Base-by-base conservation (phyloP, 768 basidiomycete genomes). In the Cystobasidium tubakii region DNA sequence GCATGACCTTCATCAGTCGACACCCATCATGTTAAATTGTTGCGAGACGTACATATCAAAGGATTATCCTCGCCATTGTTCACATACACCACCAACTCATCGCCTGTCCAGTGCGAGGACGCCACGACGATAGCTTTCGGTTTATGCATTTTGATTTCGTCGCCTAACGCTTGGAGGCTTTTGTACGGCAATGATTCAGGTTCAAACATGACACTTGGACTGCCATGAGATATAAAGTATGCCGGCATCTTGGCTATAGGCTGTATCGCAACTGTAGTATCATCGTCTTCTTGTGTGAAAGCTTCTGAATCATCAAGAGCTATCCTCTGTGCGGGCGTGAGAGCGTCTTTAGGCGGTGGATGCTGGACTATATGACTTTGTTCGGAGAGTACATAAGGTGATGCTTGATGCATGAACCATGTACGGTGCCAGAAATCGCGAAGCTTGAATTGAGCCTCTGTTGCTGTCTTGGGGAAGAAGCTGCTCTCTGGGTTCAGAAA, bases 381-480 rank as follows among this genome's bases (percentile, higher is more conserved):
- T 55, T 71, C 69, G 9, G 33, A 36, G 3, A 71, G 36, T 10
- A 55, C 66, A 31, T 46, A 71, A 36, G 54, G 69, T 33, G 69
- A 67, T 29, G 42, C 19, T 54, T 67, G 66, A 36, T 71, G 55
- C 33, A 60, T 21, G 31, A 71, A 62, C 33, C 53, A 71, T 55
- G 69, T 71, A 9, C 69, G 53, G 36, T 71, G 69, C 69, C 69
- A 71, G 54, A 71, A 71, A 27, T 67, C 66, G 17, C 44, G 66
- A 12, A 67, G 66, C 27, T 33, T 42, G 29, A 67, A 43, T n/a
- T 50, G 42, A 42, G 66, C 66, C 31, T 67, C 66, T 42, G 42
- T 67, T n/a, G 44, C 50, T 33, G 66, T 46, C 50, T 31, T 42
- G 7, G 66, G 66, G 66, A 67, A 46, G 25, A 33, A 29, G 44